Evolutionary conservation across 2,329 filamentous ascomycete genomes (phyloP).

Genomic region (Shiraia bambusicola): DNA sequence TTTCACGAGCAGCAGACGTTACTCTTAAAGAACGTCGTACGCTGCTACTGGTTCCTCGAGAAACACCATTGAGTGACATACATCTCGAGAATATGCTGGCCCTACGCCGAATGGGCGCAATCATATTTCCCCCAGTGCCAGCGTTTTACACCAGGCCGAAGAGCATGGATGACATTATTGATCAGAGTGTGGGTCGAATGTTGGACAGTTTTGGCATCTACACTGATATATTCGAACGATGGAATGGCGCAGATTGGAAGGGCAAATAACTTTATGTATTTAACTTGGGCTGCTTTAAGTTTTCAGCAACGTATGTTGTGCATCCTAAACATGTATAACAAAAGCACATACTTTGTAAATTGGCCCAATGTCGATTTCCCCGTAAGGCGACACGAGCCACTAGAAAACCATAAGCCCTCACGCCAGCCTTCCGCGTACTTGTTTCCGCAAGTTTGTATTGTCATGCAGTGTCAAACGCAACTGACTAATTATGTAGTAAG

Average conservation of each 20-base stretch:
- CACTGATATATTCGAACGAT: constrained; percentile 46
- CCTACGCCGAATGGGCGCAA: constrained; percentile 3
- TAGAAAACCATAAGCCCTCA: no score
- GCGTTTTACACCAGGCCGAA: constrained; percentile 18
- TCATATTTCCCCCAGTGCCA: constrained; percentile 17
- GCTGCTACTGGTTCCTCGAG: constrained; percentile 47
- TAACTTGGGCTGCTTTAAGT: not conserved
- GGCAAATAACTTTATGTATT: not conserved
- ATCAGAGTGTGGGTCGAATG: constrained; percentile 52
- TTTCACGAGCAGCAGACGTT: constrained; percentile 51
- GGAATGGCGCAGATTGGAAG: constrained; percentile 30
- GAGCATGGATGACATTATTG: constrained; percentile 14
- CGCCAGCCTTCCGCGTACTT: no score
- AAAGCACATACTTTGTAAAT: not conserved
- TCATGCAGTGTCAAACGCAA: no score
- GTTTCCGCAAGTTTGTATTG: no score
- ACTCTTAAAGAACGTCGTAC: constrained; percentile 50
- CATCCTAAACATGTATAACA: not conserved
- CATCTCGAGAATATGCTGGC: constrained; percentile 45
- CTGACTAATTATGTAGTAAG: no score
- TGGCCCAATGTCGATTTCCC: no score
- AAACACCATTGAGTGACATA: constrained; percentile 45
- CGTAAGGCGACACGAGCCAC: no score
- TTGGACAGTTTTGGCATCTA: constrained; percentile 36
- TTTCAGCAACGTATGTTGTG: not conserved